A percentile compares a stretch with the other conserved stretches of the same genome.
Conservation (phyloP, 169 alveolate genomes). For the Cryptosporidium xiaoi region DNA sequence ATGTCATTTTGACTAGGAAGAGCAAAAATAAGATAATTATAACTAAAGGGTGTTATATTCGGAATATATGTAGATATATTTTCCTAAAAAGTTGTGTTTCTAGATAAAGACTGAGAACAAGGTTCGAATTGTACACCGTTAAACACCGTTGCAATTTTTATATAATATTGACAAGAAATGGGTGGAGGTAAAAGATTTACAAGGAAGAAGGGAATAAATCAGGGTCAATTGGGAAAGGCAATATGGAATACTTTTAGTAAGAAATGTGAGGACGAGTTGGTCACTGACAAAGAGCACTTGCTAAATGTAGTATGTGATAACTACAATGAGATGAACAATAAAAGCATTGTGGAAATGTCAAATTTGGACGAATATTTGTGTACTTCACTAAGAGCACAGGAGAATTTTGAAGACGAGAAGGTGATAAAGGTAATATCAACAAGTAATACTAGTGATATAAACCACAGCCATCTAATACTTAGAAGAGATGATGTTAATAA, state of each 20-base stretch:
- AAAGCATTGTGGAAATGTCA: conserved; percentile 69
- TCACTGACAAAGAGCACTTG: conserved; percentile 31
- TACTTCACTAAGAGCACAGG: conserved; percentile 71
- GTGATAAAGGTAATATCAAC: conserved; percentile 35
- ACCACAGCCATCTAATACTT: background rate
- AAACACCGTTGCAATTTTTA: background rate
- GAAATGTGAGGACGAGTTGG: background rate
- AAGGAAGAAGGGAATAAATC: conserved; percentile 56
- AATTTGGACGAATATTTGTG: conserved; percentile 54
- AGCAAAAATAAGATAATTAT: too few relatives aligned
- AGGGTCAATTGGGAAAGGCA: conserved; percentile 62
- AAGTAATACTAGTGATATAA: background rate
- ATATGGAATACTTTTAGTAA: conserved; percentile 50
- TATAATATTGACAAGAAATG: background rate
- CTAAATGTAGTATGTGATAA: conserved; percentile 62
- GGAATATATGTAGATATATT: too few relatives aligned
- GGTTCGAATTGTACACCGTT: too few relatives aligned
- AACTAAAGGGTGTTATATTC: too few relatives aligned
- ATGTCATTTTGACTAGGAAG: too few relatives aligned
- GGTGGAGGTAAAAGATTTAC: conserved; percentile 69
- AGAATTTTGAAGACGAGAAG: conserved; percentile 48
- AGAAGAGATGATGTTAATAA: background rate
- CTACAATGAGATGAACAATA: conserved; percentile 52
- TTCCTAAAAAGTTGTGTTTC: too few relatives aligned
- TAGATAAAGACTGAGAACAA: too few relatives aligned